These are phyloP conservation scores for Oryza australiensis DNA, from an alignment of 176 grass and related monocot species.

Conservation along the genomic window DNA sequence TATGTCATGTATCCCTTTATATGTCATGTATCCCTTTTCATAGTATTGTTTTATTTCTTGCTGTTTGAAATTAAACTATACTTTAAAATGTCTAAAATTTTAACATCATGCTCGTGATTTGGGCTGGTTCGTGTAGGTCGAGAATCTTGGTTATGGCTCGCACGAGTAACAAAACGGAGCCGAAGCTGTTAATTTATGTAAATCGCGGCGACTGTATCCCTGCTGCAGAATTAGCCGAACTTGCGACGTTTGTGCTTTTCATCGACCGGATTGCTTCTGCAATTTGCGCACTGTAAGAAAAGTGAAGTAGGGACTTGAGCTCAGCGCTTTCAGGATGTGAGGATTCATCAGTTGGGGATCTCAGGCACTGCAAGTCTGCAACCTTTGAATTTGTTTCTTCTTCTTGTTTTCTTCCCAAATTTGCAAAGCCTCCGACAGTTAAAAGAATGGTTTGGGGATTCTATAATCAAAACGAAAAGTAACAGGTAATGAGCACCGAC, in stretches of 20 bases:
- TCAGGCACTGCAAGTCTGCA: background rate
- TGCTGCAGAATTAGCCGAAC: background rate
- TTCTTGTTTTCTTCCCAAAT: background rate
- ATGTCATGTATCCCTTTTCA: too few species aligned
- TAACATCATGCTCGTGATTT: too few species aligned
- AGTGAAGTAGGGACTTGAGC: background rate
- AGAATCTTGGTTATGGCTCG: too few species aligned
- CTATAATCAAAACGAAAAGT: background rate
- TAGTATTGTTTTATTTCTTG: too few species aligned
- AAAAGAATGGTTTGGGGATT: background rate
- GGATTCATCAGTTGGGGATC: background rate
- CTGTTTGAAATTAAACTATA: too few species aligned
- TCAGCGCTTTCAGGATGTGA: constrained; percentile 2
- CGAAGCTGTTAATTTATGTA: background rate
- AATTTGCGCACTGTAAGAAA: background rate
- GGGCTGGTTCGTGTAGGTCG: too few species aligned
- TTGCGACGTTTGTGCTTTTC: background rate
- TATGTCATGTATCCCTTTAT: too few species aligned
- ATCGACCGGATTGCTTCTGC: background rate
- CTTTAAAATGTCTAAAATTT: too few species aligned
- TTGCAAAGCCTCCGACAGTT: constrained; percentile 16
- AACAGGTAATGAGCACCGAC: background rate
- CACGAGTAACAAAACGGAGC: too few species aligned
- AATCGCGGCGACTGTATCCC: background rate
- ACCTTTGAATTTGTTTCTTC: background rate